Evolutionary conservation across 1,139 yeast species (phyloP).

Genomic region (Sugiyamaella grinbergsii): DNA sequence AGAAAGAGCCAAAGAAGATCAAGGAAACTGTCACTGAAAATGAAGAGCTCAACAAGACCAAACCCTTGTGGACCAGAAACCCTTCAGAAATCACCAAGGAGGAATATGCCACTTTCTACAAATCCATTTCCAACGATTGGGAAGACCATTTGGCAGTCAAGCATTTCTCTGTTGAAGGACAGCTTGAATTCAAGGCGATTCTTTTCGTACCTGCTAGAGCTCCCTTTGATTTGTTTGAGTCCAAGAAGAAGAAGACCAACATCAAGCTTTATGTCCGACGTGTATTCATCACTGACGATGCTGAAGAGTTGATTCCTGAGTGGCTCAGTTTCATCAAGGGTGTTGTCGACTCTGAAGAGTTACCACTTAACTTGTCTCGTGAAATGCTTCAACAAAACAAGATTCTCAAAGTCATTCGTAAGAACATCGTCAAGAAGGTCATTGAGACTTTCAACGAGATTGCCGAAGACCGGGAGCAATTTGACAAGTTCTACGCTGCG

Average conservation of each 20-base stretch:
- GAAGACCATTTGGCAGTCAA: conserved; percentile 99
- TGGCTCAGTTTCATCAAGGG: conserved; percentile 98
- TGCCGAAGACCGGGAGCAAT: conserved; percentile 98
- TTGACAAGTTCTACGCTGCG: conserved; percentile 97
- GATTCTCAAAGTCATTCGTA: conserved; percentile 98
- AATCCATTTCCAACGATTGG: conserved; percentile 99
- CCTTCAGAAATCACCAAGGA: conserved; percentile 98
- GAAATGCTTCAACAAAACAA: conserved; percentile 99
- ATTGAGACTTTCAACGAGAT: conserved; percentile 99
- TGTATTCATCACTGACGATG: conserved; percentile 99
- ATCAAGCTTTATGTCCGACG: conserved; percentile 99
- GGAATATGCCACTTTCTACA: conserved; percentile 99
- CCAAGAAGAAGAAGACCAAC: conserved; percentile 98
- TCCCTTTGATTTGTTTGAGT: conserved; percentile 96
- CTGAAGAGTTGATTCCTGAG: conserved; percentile 98
- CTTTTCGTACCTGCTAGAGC: conserved; percentile 99
- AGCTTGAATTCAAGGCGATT: conserved; percentile 98
- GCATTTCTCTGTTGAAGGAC: conserved; percentile 99
- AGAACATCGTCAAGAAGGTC: conserved; percentile 98
- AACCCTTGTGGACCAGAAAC: conserved; percentile 99
- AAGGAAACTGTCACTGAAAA: conserved; percentile 85
- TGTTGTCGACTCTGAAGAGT: conserved; percentile 99
- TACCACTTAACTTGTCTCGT: conserved; percentile 99
- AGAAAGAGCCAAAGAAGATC: conserved; percentile 73
- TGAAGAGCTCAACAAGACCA: conserved; percentile 98